These are phyloP conservation scores for Peronospora tabacina DNA, from an alignment of 352 stramenopile genomes.

Conservation along the genomic window DNA sequence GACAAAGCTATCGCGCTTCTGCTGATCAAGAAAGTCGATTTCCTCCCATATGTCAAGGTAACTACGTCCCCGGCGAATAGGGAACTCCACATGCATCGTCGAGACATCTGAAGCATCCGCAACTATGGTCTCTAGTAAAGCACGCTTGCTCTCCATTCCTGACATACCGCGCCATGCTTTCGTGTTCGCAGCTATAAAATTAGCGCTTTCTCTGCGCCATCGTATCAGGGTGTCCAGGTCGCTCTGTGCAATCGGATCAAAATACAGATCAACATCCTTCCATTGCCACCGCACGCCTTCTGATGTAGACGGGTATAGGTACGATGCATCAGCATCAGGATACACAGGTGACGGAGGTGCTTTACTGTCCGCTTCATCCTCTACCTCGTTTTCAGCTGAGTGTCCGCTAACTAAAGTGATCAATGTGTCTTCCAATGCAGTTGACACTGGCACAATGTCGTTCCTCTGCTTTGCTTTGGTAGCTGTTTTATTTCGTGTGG, in stretches of 20 bases:
- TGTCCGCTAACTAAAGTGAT: slow-evolving; percentile 18
- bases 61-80: slow-evolving; percentile 43
- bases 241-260: slow-evolving; percentile 37
- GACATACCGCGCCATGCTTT: slow-evolving; percentile 8
- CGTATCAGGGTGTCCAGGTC: slow-evolving; percentile 48
- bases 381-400: slow-evolving; percentile 4
- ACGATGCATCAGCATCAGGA: slow-evolving; percentile 30
- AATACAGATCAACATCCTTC: slow-evolving; percentile 54
- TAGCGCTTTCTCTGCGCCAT: slow-evolving; percentile 46
- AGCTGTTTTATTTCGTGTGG: slow-evolving; percentile 12
- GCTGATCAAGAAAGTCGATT: slow-evolving; percentile 42
- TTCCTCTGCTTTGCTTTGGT: slow-evolving; percentile 16
- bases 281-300: slow-evolving; percentile 49
- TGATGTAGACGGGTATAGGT: slow-evolving; percentile 33
- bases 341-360: slow-evolving; percentile 38
- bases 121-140: slow-evolving; percentile 38
- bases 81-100: slow-evolving; percentile 22
- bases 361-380: slow-evolving; percentile 1
- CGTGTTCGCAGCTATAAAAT: slow-evolving; percentile 44
- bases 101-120: slow-evolving; percentile 31
- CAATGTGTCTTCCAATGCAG: slow-evolving; percentile 22
- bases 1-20: slow-evolving; percentile 29
- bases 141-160: slow-evolving; percentile 25
- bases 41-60: slow-evolving; percentile 81
- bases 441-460: slow-evolving; percentile 9